Conservation (phyloP, 2,329 filamentous ascomycete species). For the Clarireedia sp. region DNA sequence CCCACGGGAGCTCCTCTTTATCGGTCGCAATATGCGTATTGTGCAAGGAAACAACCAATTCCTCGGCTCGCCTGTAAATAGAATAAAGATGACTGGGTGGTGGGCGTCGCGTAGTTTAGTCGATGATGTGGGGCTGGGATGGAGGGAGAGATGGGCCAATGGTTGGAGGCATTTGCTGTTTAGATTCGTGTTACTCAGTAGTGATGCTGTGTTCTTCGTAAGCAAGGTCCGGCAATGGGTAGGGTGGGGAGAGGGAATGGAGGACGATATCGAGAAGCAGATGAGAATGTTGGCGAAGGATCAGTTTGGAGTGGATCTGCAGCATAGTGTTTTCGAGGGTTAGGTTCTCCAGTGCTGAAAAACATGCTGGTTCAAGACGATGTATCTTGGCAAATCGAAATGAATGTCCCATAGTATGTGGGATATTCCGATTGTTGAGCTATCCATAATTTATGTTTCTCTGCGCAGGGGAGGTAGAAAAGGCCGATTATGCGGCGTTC, state of each 20-base stretch:
- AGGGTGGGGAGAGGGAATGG: constrained; percentile 75
- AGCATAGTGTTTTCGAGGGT: constrained; percentile 83
- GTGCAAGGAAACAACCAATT: constrained; percentile 69
- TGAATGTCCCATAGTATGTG: no score
- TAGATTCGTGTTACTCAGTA: constrained; percentile 63
- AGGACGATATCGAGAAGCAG: constrained; percentile 82
- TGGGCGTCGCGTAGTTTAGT: constrained; percentile 85
- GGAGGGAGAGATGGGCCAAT: constrained; percentile 56
- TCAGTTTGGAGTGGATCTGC: constrained; percentile 75
- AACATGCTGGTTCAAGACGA: no score
- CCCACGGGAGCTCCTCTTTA: constrained; percentile 64
- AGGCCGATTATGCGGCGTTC: no score
- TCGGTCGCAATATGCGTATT: constrained; percentile 64
- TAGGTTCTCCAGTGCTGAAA: constrained; percentile 31
- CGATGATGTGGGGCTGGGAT: constrained; percentile 59
- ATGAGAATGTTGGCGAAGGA: constrained; percentile 87
- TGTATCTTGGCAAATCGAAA: no score
- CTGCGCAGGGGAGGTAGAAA: no score
- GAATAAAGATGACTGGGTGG: constrained; percentile 85
- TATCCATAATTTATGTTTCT: no score
- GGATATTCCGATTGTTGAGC: no score
- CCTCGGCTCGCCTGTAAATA: constrained; percentile 66
- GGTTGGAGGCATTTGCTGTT: constrained; percentile 77
- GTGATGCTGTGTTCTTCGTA: constrained; percentile 77
- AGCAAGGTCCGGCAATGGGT: constrained; percentile 70